Evolutionary conservation across 78 protist genomes (phyloP).

Genomic region (Emiliania huxleyi): DNA sequence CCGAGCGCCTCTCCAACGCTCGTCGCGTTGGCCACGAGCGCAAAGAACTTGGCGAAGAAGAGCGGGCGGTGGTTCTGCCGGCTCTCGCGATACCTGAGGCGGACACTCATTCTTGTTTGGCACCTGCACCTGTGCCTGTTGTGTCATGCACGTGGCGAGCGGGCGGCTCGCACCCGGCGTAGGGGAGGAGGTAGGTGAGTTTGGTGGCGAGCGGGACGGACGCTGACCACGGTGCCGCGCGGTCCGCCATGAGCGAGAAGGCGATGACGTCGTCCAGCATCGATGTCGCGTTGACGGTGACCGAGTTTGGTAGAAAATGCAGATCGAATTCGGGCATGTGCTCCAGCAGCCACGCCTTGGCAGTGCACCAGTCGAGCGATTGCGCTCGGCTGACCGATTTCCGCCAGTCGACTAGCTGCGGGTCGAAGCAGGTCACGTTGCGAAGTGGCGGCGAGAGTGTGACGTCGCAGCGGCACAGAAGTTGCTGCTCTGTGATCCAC

Average conservation of each 20-base stretch:
- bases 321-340: conserved; percentile 21
- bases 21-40: not conserved
- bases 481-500: conserved; percentile 11
- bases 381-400: not conserved
- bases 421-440: no score
- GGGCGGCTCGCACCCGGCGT: not conserved
- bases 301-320: conserved; percentile 20
- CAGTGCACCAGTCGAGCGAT: not conserved
- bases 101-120: no score
- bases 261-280: conserved; percentile 41
- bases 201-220: not conserved
- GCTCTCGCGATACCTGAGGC: conserved; percentile 19
- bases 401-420: not conserved
- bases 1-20: not conserved
- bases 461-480: conserved; percentile 9
- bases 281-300: not conserved
- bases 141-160: no score
- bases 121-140: no score
- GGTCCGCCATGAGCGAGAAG: conserved; percentile 44
- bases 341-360: conserved; percentile 23
- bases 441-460: not conserved
- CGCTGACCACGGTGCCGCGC: not conserved
- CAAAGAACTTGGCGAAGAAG: conserved; percentile 38
- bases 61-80: conserved; percentile 40
- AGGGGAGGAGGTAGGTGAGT: conserved; percentile 32